These are phyloP conservation scores for Mycena indigotica DNA, from an alignment of 768 basidiomycete genomes.

Conservation along the genomic window DNA sequence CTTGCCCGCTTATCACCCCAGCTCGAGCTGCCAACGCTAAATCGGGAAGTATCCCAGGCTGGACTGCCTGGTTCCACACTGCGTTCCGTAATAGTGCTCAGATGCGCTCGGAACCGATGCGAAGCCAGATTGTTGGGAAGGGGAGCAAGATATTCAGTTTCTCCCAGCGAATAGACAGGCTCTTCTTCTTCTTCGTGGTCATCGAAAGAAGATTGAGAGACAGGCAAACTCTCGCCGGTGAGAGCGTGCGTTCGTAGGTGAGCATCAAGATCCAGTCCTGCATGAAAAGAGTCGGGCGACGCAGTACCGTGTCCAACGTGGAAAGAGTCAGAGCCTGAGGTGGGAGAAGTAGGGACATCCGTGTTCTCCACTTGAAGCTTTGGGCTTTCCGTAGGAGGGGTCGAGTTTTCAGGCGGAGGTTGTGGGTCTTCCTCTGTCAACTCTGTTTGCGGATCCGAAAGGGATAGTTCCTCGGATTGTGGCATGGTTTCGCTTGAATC, in stretches of 20 bases:
- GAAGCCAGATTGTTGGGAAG: not conserved
- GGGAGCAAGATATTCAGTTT: not conserved
- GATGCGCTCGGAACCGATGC: conserved; percentile 4
- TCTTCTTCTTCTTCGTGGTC: not conserved
- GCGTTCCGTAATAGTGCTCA: conserved; percentile 21
- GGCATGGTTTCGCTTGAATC: not conserved
- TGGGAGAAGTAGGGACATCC: not conserved
- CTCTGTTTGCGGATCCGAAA: no score
- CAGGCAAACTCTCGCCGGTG: not conserved
- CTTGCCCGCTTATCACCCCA: not conserved
- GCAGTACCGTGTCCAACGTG: not conserved
- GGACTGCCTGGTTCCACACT: conserved; percentile 11
- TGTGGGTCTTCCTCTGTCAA: no score
- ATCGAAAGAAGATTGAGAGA: not conserved
- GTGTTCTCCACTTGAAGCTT: no score
- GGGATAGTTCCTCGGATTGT: no score
- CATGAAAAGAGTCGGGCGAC: conserved; percentile 12
- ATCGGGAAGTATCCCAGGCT: conserved; percentile 2
- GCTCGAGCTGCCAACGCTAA: not conserved
- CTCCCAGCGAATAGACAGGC: not conserved
- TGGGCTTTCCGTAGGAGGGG: not conserved
- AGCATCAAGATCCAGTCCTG: conserved; percentile 8
- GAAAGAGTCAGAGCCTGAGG: not conserved
- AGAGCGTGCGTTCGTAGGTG: not conserved
- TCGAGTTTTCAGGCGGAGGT: no score